Evolutionary conservation across 805 yeast genomes (phyloP).

Genomic region (Candida maris): DNA sequence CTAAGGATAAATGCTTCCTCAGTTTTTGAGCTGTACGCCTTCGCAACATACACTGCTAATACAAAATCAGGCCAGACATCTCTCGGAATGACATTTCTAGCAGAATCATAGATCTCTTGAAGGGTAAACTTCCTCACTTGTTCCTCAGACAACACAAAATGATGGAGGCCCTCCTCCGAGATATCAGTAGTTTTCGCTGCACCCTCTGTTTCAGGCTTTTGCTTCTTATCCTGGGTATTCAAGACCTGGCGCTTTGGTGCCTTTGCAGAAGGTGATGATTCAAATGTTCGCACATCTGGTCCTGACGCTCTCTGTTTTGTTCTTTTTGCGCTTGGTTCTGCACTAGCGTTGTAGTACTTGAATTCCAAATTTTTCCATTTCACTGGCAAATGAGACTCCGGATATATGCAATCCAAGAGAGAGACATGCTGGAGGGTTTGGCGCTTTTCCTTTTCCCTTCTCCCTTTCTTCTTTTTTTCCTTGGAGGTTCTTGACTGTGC

Average conservation of each 20-base stretch:
- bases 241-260: slow-evolving; percentile 17
- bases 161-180: slow-evolving; percentile 45
- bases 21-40: slow-evolving; percentile 60
- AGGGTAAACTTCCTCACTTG: slow-evolving; percentile 50
- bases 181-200: slow-evolving; percentile 10
- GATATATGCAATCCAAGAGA: slow-evolving; percentile 28
- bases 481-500: slow-evolving; percentile 4
- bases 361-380: slow-evolving; percentile 56
- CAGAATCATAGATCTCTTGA: slow-evolving; percentile 64
- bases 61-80: slow-evolving; percentile 64
- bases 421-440: slow-evolving; percentile 22
- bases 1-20: slow-evolving; percentile 54
- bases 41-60: slow-evolving; percentile 59
- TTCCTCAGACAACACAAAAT: slow-evolving; percentile 51
- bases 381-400: slow-evolving; percentile 40
- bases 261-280: slow-evolving; percentile 10
- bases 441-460: slow-evolving; percentile 10
- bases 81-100: slow-evolving; percentile 52
- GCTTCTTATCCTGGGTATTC: slow-evolving; percentile 21
- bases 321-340: slow-evolving; percentile 4
- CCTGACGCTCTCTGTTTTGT: neutral
- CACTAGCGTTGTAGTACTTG: slow-evolving; percentile 42
- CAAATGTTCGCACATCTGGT: slow-evolving; percentile 3
- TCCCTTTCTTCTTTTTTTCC: slow-evolving; percentile 27
- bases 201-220: slow-evolving; percentile 14